Evolutionary conservation across 192 early-diverging fungal genomes (phyloP), one percentile per base, ranked within the genome.

Genomic region (Entophlyctis helioformis): DNA sequence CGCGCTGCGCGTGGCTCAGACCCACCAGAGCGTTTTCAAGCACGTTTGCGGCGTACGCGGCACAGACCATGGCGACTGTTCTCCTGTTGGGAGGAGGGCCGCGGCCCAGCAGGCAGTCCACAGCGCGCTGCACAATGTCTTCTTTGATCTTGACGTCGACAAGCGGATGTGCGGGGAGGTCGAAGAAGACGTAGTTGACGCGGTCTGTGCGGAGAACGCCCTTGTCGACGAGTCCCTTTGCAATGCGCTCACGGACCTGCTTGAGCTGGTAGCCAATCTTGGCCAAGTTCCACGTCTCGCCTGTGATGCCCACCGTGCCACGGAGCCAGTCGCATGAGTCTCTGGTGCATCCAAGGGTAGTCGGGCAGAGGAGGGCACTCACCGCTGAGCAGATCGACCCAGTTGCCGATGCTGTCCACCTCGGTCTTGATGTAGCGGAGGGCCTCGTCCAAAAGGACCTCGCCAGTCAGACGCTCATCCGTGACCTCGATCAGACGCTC

Each of bases 301-400:
- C 89, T 88, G 41, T 16, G n/a, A n/a, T n/a, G n/a, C n/a, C n/a
- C n/a, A n/a, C n/a, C n/a, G n/a, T n/a, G n/a, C n/a, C n/a, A n/a
- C n/a, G n/a, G n/a, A n/a, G n/a, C n/a, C n/a, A n/a, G n/a, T n/a
- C n/a, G n/a, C n/a, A n/a, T n/a, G n/a, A n/a, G 29, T 31, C 29
- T 11, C 11, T 31, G 6, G 29, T 31, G 29, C 29, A 11, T 4
- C 29, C 29, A 8, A 31, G 6, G 4, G 29, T 31, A 31, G 29
- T 31, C 4, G 29, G 11, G 4, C 38, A 21, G 27, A 18, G 28
- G 33, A 34, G 1, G 3, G 34, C 26, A 38, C 71, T 58, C 62
- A 91, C 88, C 94, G 60, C 92, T 93, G 82, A 98, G 71, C 36
- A 98, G 57, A 69, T 98, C 94, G 64, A 98, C 96, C 94, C 94